phyloP scores from a whole-genome alignment of 768 basidiomycete species.

The Trametopsis cervina region DNA sequence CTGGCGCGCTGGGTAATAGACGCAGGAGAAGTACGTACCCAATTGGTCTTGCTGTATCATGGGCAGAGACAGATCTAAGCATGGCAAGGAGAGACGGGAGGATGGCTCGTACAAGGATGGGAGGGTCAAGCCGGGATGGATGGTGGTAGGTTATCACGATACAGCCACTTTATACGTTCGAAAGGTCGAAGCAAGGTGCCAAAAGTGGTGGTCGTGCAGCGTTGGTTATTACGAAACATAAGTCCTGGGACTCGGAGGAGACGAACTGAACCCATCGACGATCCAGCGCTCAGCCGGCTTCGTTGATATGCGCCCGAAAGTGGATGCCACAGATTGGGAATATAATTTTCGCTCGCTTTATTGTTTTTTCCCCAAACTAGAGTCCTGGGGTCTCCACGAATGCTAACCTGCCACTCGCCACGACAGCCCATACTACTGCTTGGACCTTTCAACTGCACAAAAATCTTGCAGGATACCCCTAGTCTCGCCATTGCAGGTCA shows the following conservation, averaged over 20 bases:
- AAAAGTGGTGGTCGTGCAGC: neutral
- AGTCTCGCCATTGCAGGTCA: too few species aligned
- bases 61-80: neutral
- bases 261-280: constrained; percentile 3
- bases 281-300: too few species aligned
- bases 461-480: too few species aligned
- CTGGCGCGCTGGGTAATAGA: neutral
- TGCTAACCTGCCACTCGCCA: too few species aligned
- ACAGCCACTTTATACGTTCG: constrained; percentile 7
- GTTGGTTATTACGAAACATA: constrained; percentile 12
- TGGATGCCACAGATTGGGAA: too few species aligned
- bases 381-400: too few species aligned
- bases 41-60: neutral
- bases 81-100: neutral
- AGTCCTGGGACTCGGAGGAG: constrained; percentile 5
- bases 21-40: constrained; percentile 1
- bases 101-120: constrained; percentile 1
- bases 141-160: neutral
- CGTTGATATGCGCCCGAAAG: too few species aligned
- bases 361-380: too few species aligned
- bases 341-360: too few species aligned
- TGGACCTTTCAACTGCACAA: too few species aligned
- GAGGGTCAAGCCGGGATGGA: constrained; percentile 4
- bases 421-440: too few species aligned
- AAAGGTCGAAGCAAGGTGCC: neutral